Conservation (phyloP, 768 basidiomycete species). For the Termitomyces sp. region DNA sequence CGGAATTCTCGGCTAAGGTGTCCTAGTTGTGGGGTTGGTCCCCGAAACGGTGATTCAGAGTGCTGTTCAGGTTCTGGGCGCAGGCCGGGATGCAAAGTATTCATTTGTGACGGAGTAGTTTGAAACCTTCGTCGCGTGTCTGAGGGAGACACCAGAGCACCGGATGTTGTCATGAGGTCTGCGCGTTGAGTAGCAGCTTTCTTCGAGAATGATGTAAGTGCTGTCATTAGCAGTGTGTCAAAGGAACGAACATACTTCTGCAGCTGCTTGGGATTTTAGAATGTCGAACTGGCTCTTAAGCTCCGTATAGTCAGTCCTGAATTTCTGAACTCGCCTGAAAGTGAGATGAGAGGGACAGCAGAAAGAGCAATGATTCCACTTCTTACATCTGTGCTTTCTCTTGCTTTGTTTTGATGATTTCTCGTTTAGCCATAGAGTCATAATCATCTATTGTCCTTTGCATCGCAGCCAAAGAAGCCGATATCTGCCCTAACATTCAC, state of each 20-base stretch:
- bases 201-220: constrained; percentile 28
- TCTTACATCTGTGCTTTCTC: constrained; percentile 91
- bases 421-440: constrained; percentile 92
- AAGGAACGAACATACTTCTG: constrained; percentile 32
- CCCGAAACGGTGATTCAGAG: constrained; percentile 85
- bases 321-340: constrained; percentile 85
- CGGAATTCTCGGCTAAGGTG: constrained; percentile 63
- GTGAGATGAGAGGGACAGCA: not conserved
- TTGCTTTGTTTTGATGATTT: constrained; percentile 94
- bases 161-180: constrained; percentile 55
- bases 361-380: not conserved
- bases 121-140: constrained; percentile 69
- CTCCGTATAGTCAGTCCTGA: constrained; percentile 81
- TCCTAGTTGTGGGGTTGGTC: constrained; percentile 47
- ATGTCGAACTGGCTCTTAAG: constrained; percentile 79
- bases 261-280: constrained; percentile 56
- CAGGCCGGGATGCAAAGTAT: constrained; percentile 51
- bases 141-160: constrained; percentile 35
- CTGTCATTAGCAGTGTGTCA: not conserved
- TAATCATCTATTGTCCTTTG: constrained; percentile 95
- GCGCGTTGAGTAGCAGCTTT: constrained; percentile 53
- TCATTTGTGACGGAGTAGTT: constrained; percentile 33
- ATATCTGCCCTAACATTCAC: constrained; percentile 80
- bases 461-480: constrained; percentile 94
- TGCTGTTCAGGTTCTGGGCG: constrained; percentile 43